Base-by-base conservation (phyloP, 2,329 filamentous ascomycete genomes). In the Zymoseptoria brevis region DNA sequence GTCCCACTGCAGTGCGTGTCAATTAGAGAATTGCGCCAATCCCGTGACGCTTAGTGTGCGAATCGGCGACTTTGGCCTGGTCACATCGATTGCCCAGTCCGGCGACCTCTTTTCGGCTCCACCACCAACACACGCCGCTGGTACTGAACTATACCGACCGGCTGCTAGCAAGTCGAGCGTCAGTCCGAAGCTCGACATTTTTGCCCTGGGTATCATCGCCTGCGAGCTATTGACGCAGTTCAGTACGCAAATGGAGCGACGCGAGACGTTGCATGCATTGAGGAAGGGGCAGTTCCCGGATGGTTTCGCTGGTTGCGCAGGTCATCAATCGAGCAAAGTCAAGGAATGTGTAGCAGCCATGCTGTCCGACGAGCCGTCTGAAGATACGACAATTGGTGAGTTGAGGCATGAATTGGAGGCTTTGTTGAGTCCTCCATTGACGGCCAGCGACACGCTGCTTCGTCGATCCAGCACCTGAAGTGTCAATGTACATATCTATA, bases 1-100 rank as follows among this genome's bases (percentile, higher is more conserved):
- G 1, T 73, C 75, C 1, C 69, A 65, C 0, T 85, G 83, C 64
- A 64, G 66, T 8, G 64, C 75, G 1, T 87, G 83, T 59, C 59
- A 59, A 19, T 56, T 56, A 53, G 45, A 55, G 50, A 13, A 56
- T 60, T 59, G 11, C 21, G 60, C 64, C 11, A 62, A 62, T 19
- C 63, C 66, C 1, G 59, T 64, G 5, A 62, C 58, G 45, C 58
- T 71, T 19, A 63, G 64, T 48, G 82, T 86, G 9, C 79, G 83
- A 4, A 87, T 88, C 56, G 86, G 85, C 1, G 86, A 88, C 67
- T 88, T 88, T 66, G 86, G 86, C 1, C 78, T 87, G 4, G 84
- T 85, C 4, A 81, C 82, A 8, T 80, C 82, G 57, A 78, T 82
- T 52, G 80, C 75, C 48, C 61, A 74, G 11, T 71, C 58, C 24